Base-by-base conservation (phyloP, 352 stramenopile genomes). In the Phytophthora citrophthora region DNA sequence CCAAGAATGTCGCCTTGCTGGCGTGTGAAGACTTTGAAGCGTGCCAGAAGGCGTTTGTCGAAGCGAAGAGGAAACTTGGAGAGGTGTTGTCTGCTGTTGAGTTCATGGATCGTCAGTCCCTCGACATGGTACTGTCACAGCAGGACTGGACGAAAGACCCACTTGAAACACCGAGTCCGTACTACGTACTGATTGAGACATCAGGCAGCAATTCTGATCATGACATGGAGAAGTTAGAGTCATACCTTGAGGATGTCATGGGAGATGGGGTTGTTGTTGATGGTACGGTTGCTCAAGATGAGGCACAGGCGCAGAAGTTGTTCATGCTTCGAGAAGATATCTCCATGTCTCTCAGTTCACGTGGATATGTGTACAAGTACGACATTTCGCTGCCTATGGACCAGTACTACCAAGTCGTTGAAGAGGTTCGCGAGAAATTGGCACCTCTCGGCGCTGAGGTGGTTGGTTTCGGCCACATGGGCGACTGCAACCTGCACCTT, bases 281-380 rank as follows among this genome's bases (percentile, higher is more conserved):
- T 68, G 96, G 96, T 27, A 96, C 94, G 2, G 73, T 99, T 39
- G 93, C 97, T 29, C 91, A 98, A 68, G 95, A 98, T 80, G 77
- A 91, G 10, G 80, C 81, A 18, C 93, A 99, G 70, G 84, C 92
- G 2, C 64, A 81, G 1, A 94, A 95, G 53, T 88, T 99, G 55
- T 99, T 98, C 86, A 85, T 81, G 39, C 88, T 99, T 36, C 89
- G 97, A 29, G 97, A 99, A 74, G 89, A 94, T 40, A 95, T 98
- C 52, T 93, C 97, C 34, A 79, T 98, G 16, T 83, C 92, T 12
- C 81, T 98, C 23, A 88, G 76, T 49, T 63, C 68, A 39, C 76
- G 69, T 20, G 97, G 97, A 20, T 97, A 95, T 67, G 91, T 97
- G 44, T 98, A 99, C 79, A 99, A 99, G 82, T 99, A 99, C 79